A percentile compares a stretch with the other conserved stretches of the same genome.
Conservation (phyloP, 768 basidiomycete genomes). For the Pleurotus eryngii region DNA sequence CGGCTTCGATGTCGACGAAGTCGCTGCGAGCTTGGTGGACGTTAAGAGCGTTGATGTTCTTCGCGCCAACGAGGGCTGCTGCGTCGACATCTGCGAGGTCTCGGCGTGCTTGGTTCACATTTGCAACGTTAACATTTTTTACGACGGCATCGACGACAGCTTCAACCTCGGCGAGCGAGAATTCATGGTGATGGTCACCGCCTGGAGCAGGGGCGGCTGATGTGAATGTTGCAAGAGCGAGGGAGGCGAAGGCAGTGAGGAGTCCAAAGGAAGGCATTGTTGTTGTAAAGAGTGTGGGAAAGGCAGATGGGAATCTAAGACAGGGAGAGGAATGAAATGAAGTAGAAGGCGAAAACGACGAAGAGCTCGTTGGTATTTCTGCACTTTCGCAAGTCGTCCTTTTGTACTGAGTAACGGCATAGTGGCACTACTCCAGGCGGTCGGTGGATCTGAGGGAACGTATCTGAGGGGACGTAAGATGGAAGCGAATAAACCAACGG, state of each 20-base stretch:
- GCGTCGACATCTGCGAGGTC: background rate
- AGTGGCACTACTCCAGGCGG: background rate
- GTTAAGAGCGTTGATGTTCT: background rate
- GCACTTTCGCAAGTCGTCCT: background rate
- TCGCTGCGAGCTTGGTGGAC: background rate
- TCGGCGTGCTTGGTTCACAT: background rate
- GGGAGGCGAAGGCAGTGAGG: conserved; percentile 18
- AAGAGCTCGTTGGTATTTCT: background rate
- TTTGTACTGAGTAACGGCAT: background rate
- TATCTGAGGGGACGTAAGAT: background rate
- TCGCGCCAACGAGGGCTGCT: background rate
- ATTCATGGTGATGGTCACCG: background rate
- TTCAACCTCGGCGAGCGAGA: background rate
- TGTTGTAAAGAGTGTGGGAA: conserved; percentile 15
- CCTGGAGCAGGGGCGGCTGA: conserved; percentile 12
- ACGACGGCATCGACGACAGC: background rate
- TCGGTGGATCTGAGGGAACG: background rate
- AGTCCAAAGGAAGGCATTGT: conserved; percentile 23
- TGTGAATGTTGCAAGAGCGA: conserved; percentile 17
- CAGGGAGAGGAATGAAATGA: background rate
- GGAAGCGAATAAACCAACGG: background rate
- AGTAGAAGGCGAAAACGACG: conserved; percentile 4
- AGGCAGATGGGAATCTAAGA: background rate
- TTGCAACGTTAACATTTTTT: background rate
- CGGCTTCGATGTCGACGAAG: background rate